phyloP scores from a whole-genome alignment of 1,284 basidiomycete genomes.

The Moesziomyces antarcticus region DNA sequence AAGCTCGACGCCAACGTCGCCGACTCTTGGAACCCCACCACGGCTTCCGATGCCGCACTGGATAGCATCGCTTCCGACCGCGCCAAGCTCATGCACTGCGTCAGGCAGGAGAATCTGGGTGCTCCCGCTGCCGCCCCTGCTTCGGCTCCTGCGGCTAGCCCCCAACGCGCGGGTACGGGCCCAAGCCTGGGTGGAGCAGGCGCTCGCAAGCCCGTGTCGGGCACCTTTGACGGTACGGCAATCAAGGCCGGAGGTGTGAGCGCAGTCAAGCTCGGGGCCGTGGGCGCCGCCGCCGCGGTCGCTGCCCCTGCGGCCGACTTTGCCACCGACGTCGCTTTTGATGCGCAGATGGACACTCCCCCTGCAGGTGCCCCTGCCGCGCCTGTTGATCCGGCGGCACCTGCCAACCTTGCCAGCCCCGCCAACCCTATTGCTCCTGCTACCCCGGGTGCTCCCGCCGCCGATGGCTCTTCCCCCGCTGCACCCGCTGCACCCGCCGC shows the following conservation, averaged over 20 bases:
- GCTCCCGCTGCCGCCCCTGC: neutral
- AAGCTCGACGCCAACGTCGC: neutral
- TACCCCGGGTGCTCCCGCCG: neutral
- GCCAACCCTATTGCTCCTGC: neutral
- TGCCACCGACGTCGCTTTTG: too few relatives aligned
- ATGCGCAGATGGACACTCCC: too few relatives aligned
- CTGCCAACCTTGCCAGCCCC: neutral
- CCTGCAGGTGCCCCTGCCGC: neutral
- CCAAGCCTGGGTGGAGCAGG: neutral
- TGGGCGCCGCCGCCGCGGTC: too few relatives aligned
- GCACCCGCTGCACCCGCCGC: too few relatives aligned
- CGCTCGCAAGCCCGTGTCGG: too few relatives aligned
- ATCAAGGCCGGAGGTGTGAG: too few relatives aligned
- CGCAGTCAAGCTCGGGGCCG: too few relatives aligned
- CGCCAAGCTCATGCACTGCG: constrained; percentile 10
- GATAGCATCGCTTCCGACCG: constrained; percentile 7
- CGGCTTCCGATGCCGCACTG: neutral
- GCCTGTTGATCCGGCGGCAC: too few relatives aligned
- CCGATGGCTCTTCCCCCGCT: too few relatives aligned
- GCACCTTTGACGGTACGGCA: too few relatives aligned
- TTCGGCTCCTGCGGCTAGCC: too few relatives aligned
- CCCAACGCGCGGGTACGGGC: neutral
- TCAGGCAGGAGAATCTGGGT: neutral
- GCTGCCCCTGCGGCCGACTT: neutral
- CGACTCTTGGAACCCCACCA: constrained; percentile 7